phyloP scores from a whole-genome alignment of 1,139 yeast genomes.

The Taphrina confusa region DNA sequence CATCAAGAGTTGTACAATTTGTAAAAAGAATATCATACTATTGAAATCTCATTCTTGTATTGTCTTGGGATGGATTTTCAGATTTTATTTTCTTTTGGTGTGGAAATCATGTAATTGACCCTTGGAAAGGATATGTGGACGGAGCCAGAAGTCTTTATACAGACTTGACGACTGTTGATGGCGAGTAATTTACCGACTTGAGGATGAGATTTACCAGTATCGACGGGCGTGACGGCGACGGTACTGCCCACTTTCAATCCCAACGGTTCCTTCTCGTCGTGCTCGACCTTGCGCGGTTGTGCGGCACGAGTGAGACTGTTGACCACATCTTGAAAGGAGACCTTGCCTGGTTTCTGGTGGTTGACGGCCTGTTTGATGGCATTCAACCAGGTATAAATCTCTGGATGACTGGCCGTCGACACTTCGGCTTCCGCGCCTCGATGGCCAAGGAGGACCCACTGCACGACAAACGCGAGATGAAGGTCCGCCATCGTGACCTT shows the following conservation, averaged over 20 bases:
- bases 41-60: no score
- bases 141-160: constrained; percentile 1
- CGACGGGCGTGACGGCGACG: constrained; percentile 28
- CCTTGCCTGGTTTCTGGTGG: neutral
- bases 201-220: constrained; percentile 29
- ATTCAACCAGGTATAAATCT: constrained; percentile 20
- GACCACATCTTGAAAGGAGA: constrained; percentile 14
- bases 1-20: no score
- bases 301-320: neutral
- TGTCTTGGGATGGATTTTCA: no score
- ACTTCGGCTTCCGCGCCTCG: constrained; percentile 15
- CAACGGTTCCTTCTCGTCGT: constrained; percentile 18
- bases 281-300: neutral
- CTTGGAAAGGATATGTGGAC: constrained; percentile 22
- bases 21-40: no score
- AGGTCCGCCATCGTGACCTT: constrained; percentile 21
- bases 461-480: constrained; percentile 24
- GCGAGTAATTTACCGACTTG: constrained; percentile 18
- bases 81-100: no score
- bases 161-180: constrained; percentile 12
- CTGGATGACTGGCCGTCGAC: constrained; percentile 3
- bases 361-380: neutral
- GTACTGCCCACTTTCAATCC: neutral
- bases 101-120: constrained; percentile 14
- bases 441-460: constrained; percentile 28